Conservation (phyloP, 2,329 filamentous ascomycete species). For the Xylaria sp. region DNA sequence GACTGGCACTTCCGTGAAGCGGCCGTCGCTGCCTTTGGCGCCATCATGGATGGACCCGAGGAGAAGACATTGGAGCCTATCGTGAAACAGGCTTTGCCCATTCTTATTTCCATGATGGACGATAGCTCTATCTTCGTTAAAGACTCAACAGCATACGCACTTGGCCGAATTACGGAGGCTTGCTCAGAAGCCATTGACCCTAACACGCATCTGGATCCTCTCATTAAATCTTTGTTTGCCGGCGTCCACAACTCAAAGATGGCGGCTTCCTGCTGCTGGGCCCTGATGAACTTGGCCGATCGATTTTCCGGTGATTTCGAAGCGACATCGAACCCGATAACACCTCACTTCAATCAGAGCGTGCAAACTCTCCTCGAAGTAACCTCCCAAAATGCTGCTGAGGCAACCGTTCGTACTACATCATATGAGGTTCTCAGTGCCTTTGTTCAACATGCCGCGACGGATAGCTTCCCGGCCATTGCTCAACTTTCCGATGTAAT, state of each 20-base stretch:
- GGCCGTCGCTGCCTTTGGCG: conserved; percentile 95
- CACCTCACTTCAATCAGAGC: conserved; percentile 92
- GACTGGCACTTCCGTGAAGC: conserved; percentile 97
- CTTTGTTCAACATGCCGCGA: conserved; percentile 90
- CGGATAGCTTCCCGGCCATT: conserved; percentile 83
- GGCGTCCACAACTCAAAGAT: conserved; percentile 94
- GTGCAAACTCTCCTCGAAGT: conserved; percentile 85
- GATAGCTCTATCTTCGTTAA: conserved; percentile 89
- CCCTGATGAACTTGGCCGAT: conserved; percentile 97
- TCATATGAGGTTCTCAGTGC: conserved; percentile 97
- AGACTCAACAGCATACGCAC: conserved; percentile 94
- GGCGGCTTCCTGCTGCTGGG: conserved; percentile 98
- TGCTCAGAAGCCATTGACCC: conserved; percentile 93
- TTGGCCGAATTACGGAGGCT: conserved; percentile 94
- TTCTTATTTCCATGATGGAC: conserved; percentile 91
- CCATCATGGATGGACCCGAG: conserved; percentile 98
- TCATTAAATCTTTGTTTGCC: conserved; percentile 89
- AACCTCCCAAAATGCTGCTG: conserved; percentile 82
- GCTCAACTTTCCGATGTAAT: conserved; percentile 87
- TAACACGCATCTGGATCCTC: conserved; percentile 79
- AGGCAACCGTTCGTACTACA: conserved; percentile 90
- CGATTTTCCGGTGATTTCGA: conserved; percentile 90
- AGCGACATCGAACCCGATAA: conserved; percentile 81
- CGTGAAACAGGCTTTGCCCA: conserved; percentile 92
- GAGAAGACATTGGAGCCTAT: conserved; percentile 91